Base-by-base conservation (phyloP, 2,329 filamentous ascomycete species). In the Sporothrix variecibatus region DNA sequence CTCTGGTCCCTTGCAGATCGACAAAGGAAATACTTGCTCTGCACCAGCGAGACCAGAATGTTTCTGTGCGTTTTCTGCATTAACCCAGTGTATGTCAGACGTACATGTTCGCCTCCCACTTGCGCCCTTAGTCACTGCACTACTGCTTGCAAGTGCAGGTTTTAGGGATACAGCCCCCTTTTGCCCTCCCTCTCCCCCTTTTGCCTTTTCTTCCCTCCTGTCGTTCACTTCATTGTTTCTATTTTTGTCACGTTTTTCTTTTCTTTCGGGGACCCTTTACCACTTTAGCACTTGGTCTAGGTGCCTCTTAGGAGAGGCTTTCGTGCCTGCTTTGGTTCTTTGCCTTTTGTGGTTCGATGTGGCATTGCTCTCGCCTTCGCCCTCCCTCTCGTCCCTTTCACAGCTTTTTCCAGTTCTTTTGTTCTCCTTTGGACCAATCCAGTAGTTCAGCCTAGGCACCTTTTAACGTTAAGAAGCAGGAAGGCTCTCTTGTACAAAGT, bases 41-140 rank as follows among this genome's bases (percentile, higher is more conserved):
- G 34, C n/a, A 7, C 3, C n/a, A n/a, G n/a, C n/a, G n/a, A n/a
- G n/a, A n/a, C n/a, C n/a, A n/a, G n/a, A n/a, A n/a, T n/a, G n/a
- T n/a, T n/a, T n/a, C n/a, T n/a, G n/a, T 62, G 23, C 56, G 12
- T 7, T 3, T 38, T 62, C 1, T n/a, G 17, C 17, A 28, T 38
- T 12, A 34, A 8, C 9, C 15, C 17, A 12, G 58, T 64, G 11
- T n/a, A 49, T 28, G 23, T n/a, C 8, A 28, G 26, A 31, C 28
- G 40, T 68, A 28, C 40, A 23, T 58, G 34, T 28, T 49, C 40
- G 64, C 64, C 64, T 46, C 23, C 38, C 58, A 64, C 58, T 64
- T 34, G 58, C 20, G 31, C 6, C 9, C 4, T 64, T 64, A 7
- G 17, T 12, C 31, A 31, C 34, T 23, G n/a, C 64, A 49, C 40